Base-by-base conservation (phyloP, 2,329 filamentous ascomycete genomes). In the Colletotrichum salicis region DNA sequence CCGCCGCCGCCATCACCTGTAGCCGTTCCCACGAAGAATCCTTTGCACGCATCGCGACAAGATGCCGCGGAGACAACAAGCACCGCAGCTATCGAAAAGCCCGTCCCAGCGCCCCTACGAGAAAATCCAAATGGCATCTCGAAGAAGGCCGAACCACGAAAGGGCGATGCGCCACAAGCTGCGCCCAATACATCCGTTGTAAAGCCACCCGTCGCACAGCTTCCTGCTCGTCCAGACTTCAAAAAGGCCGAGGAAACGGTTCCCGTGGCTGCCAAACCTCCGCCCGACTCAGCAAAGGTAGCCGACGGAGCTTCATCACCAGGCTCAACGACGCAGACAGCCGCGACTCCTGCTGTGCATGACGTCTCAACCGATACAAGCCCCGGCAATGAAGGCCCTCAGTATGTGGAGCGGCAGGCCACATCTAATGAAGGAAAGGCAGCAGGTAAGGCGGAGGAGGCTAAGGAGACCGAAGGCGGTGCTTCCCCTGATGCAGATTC, bases 321-420 rank as follows among this genome's bases (percentile, higher is more conserved):
- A 19, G 85, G 84, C 3, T 96, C 94, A 6, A 95, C 92, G 37
- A 88, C 91, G 1, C 91, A 92, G 76, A 95, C 93, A 55, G 91
- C 91, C 66, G 90, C 92, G 27, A 96, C 94, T 0, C 92, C 94
- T 1, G 88, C 87, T 45, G 86, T 91, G 51, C 88, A 91, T 71
- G 89, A 92, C 73, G 88, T 86, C 7, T 95, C 93, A 1, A 90
- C 92, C 1, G 91, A 92, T 75, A 95, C 93, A 1, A 95, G 92
- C 76, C 91, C 92, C 1, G 92, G 93, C 66, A 89, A 92, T 66
- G 92, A 94, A 60, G 87, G 85, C 22, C 84, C 88, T 59, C 86
- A 88, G 55, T 89, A 88, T 75, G 80, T 85, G 19, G 86, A 90
- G 76, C 83, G 83, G 41, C 79, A 80, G 64, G 86, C 85, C 56